Conservation (phyloP, 2,329 filamentous ascomycete genomes). For the Tolypocladium inflatum region DNA sequence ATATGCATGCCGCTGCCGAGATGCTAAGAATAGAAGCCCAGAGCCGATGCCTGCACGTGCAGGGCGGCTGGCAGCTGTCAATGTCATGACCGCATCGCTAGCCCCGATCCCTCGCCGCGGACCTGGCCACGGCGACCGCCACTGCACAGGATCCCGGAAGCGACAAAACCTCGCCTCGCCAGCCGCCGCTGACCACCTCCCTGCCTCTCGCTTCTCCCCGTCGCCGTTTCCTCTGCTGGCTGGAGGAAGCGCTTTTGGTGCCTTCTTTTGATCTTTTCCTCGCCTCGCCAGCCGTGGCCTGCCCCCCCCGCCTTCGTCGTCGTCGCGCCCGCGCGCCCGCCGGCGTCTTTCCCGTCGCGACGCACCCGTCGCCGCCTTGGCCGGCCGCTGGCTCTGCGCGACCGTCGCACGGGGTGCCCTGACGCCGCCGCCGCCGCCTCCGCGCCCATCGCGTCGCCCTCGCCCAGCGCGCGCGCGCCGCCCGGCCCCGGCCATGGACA, state of each 20-base stretch:
- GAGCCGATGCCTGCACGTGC: neutral
- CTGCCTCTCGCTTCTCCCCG: neutral
- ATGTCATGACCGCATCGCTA: neutral
- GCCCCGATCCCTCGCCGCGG: too few species aligned
- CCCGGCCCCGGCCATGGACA: conserved; percentile 25
- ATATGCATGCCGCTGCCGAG: neutral
- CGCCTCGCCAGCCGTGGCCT: too few species aligned
- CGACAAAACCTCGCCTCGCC: neutral
- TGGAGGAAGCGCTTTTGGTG: neutral
- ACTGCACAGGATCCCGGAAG: neutral
- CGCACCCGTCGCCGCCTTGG: neutral
- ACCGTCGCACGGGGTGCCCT: neutral
- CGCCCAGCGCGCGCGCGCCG: neutral
- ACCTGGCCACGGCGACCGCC: neutral
- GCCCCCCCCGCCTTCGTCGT: too few species aligned
- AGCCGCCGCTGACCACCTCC: neutral
- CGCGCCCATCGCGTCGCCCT: neutral
- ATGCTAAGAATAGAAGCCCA: neutral
- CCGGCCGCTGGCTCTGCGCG: neutral
- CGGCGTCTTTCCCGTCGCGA: neutral
- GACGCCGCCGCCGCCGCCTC: neutral
- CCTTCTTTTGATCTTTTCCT: neutral
- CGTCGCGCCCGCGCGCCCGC: too few species aligned
- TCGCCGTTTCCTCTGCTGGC: conserved; percentile 1
- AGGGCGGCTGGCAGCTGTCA: neutral